phyloP scores from a whole-genome alignment of 164 flowering plant species.

The Vitis riparia region DNA sequence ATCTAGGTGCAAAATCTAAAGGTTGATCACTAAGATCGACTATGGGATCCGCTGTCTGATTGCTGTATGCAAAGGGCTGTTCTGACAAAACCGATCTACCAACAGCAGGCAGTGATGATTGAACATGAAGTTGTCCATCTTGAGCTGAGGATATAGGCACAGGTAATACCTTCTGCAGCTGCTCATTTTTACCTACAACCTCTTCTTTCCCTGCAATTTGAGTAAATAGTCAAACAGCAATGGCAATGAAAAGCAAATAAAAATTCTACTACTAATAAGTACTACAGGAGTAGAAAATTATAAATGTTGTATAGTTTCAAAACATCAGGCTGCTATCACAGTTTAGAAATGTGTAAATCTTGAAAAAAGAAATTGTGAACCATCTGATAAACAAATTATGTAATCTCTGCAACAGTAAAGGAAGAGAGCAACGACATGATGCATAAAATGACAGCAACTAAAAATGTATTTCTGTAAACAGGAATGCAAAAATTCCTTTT shows the following conservation, averaged over 20 bases:
- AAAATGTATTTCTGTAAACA: too few species aligned
- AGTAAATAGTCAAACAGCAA: constrained; percentile 22
- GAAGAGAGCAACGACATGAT: too few species aligned
- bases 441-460: too few species aligned
- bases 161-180: constrained; percentile 23
- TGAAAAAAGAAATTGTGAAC: too few species aligned
- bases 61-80: constrained; percentile 39
- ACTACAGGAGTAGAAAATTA: too few species aligned
- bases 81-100: constrained; percentile 35
- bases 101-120: constrained; percentile 29
- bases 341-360: too few species aligned
- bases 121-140: constrained; percentile 40
- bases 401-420: too few species aligned
- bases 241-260: not conserved
- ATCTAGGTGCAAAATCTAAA: constrained; percentile 62
- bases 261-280: not conserved
- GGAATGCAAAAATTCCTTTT: too few species aligned
- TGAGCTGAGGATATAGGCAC: constrained; percentile 30
- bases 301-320: too few species aligned
- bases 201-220: constrained; percentile 50
- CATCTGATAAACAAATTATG: too few species aligned
- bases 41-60: constrained; percentile 32
- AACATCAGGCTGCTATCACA: too few species aligned
- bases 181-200: constrained; percentile 29
- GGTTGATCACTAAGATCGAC: constrained; percentile 58